phyloP scores from a whole-genome alignment of 2,329 filamentous ascomycete species.

The Aspergillus puulaauensis region DNA sequence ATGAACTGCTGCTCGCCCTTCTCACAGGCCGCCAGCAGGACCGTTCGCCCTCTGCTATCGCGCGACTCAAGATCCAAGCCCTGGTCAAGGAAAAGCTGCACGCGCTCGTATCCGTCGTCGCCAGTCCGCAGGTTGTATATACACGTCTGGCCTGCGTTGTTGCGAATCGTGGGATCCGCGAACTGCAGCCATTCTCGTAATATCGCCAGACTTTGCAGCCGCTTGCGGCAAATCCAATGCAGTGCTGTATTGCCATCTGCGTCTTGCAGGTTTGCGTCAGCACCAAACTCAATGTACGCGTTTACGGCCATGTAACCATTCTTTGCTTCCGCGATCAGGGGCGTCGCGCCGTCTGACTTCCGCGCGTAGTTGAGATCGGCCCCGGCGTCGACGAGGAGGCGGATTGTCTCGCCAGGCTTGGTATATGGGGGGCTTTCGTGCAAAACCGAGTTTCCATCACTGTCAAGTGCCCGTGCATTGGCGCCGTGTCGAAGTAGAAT shows the following conservation, averaged over 20 bases:
- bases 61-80: constrained; percentile 7
- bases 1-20: not conserved
- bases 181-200: not conserved
- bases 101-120: not conserved
- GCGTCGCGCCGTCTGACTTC: not conserved
- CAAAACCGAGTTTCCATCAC: not conserved
- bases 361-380: constrained; percentile 1
- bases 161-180: not conserved
- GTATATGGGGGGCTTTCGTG: not conserved
- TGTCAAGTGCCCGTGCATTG: not conserved
- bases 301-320: not conserved
- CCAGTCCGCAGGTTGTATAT: not conserved
- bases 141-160: not conserved
- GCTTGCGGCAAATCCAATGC: not conserved
- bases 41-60: constrained; percentile 3
- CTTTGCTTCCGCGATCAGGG: not conserved
- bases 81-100: not conserved
- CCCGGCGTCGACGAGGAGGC: not conserved
- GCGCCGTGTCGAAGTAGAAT: constrained; percentile 4
- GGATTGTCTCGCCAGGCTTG: not conserved
- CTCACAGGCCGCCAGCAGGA: not conserved
- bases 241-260: constrained; percentile 2
- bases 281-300: not conserved
- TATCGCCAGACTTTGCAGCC: not conserved
- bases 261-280: constrained; percentile 3